Evolutionary conservation across 108 stramenopile species (phyloP).

Genomic region (Asterionellopsis glacialis): DNA sequence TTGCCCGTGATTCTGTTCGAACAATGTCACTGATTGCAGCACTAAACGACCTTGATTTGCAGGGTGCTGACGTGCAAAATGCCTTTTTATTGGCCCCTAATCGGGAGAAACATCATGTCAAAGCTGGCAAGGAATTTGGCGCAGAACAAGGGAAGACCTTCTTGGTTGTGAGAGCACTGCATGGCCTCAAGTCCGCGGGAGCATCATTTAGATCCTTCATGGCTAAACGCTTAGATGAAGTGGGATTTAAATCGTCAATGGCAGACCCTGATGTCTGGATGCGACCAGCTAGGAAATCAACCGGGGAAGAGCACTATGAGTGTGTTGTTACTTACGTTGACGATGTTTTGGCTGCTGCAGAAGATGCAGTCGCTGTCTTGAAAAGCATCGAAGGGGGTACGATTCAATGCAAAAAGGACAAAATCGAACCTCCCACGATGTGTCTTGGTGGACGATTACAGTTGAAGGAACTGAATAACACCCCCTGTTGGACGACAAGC

Average conservation of each 20-base stretch:
- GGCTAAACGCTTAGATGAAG: neutral
- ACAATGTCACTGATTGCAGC: conserved; percentile 6
- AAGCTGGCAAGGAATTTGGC: conserved; percentile 1
- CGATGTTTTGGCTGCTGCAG: conserved; percentile 9
- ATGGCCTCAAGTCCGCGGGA: conserved; percentile 15
- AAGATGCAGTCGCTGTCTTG: neutral
- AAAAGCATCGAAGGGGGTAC: neutral
- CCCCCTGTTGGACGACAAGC: neutral
- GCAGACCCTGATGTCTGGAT: conserved; percentile 35
- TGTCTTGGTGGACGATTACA: neutral
- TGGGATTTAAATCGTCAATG: conserved; percentile 15
- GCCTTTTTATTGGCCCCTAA: conserved; percentile 19
- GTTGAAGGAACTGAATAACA: neutral
- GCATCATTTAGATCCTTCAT: conserved; percentile 3
- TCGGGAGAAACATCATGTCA: neutral
- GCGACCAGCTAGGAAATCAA: neutral
- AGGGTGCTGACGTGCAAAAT: conserved; percentile 24
- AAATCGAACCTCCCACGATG: neutral
- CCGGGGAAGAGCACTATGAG: conserved; percentile 24
- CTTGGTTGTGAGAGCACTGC: conserved; percentile 10
- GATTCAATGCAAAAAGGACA: neutral
- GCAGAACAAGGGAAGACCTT: conserved; percentile 8
- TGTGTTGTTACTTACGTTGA: conserved; percentile 31
- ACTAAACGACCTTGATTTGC: conserved; percentile 13
- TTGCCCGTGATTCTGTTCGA: neutral